phyloP scores from a whole-genome alignment of 768 basidiomycete genomes.

The Suillus brevipes region DNA sequence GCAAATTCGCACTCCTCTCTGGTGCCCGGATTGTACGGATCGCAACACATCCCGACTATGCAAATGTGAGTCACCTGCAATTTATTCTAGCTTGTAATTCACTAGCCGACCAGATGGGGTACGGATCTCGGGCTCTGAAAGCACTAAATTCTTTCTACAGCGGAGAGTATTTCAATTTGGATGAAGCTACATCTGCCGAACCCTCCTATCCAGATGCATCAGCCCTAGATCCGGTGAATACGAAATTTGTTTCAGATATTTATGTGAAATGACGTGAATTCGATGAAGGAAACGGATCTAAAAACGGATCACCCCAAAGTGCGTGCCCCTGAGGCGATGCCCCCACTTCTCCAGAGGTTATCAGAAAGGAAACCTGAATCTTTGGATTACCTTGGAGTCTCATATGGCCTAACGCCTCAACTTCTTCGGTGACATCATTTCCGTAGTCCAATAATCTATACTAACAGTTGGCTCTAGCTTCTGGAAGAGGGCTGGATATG shows the following conservation, averaged over 20 bases:
- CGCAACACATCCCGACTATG: constrained; percentile 95
- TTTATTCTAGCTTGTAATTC: constrained; percentile 8
- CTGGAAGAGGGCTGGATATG: constrained; percentile 93
- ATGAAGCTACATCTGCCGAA: constrained; percentile 60
- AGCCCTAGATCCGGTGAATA: constrained; percentile 46
- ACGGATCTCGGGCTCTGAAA: constrained; percentile 86
- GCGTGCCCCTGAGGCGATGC: constrained; percentile 77
- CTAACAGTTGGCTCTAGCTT: constrained; percentile 49
- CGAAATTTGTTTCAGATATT: neutral
- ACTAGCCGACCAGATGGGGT: constrained; percentile 76
- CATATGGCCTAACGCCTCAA: constrained; percentile 88
- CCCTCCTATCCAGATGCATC: constrained; percentile 61
- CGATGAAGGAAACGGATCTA: constrained; percentile 48
- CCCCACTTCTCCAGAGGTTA: constrained; percentile 87
- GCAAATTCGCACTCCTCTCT: constrained; percentile 86
- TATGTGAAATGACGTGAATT: neutral
- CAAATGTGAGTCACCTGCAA: constrained; percentile 58
- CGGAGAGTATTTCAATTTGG: constrained; percentile 87
- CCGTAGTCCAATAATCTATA: neutral
- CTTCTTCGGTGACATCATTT: constrained; percentile 59
- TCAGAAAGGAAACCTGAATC: constrained; percentile 87
- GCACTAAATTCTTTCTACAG: constrained; percentile 88
- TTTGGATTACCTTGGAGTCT: constrained; percentile 94
- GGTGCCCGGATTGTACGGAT: constrained; percentile 91
- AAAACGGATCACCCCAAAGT: constrained; percentile 79